These are phyloP conservation scores for Acidomyces sp. DNA, from an alignment of 495 filamentous ascomycete species.

Conservation along the genomic window DNA sequence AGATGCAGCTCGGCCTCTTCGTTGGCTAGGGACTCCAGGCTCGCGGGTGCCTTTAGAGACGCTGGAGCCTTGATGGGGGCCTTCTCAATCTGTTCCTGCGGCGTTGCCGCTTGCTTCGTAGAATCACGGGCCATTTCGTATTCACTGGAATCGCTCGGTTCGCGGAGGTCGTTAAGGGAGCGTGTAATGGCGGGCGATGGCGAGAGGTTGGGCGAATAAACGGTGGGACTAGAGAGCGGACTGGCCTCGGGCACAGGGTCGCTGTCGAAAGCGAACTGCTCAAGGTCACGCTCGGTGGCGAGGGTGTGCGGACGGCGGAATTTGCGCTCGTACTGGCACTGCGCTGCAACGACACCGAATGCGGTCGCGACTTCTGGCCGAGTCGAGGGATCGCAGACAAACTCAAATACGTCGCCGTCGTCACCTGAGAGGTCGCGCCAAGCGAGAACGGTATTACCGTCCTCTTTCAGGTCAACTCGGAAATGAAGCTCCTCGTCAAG, in stretches of 20 bases:
- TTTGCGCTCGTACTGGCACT: constrained; percentile 97
- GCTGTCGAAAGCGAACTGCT: constrained; percentile 66
- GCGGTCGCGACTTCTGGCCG: constrained; percentile 55
- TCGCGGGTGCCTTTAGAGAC: constrained; percentile 51
- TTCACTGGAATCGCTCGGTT: constrained; percentile 13
- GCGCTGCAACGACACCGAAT: constrained; percentile 71
- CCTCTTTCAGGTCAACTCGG: constrained; percentile 57
- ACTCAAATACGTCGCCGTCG: constrained; percentile 85
- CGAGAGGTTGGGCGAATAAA: constrained; percentile 26
- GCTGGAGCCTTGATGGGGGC: constrained; percentile 38
- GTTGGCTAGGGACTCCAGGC: constrained; percentile 56
- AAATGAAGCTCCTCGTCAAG: constrained; percentile 87
- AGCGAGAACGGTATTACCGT: constrained; percentile 68
- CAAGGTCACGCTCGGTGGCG: constrained; percentile 68
- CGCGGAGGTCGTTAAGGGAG: constrained; percentile 17
- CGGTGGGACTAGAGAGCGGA: constrained; percentile 52
- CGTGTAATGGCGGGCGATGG: constrained; percentile 18
- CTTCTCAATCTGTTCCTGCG: constrained; percentile 14
- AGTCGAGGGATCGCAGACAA: constrained; percentile 72
- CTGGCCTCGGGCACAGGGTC: constrained; percentile 74
- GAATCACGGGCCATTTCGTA: constrained; percentile 18
- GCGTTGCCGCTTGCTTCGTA: constrained; percentile 16
- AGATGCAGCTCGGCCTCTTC: constrained; percentile 79
- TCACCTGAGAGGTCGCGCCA: constrained; percentile 95
- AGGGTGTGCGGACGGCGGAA: constrained; percentile 63